Base-by-base conservation (phyloP, 148 eudicot species). In the Fagopyrum esculentum region DNA sequence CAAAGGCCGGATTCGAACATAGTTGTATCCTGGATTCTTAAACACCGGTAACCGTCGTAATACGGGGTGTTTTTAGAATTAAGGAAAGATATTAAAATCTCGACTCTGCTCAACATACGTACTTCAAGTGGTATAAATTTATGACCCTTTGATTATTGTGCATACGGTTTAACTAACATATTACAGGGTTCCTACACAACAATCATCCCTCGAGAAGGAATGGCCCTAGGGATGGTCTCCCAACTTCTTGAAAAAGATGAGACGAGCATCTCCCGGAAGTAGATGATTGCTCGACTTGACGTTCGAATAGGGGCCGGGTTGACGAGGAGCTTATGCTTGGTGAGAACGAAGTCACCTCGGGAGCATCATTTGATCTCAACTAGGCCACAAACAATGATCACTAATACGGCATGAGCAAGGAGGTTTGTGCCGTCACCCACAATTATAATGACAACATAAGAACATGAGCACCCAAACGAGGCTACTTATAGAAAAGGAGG, bases 241-340 rank as follows among this genome's bases (percentile, higher is more conserved):
- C 99, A 96, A 75, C 81, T 96, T 4, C 98, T 98, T 0, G 99
- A 96, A 30, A 85, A 86, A 55, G 98, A 96, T 46, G 89, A 96
- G 79, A 90, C 99, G 1, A 90, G 97, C 56, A 45, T 88, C 45
- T 87, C 99, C 6, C 87, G 97, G 12, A 90, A 84, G 76, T 97
- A 96, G 76, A 96, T 96, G 99, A 94, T 96, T 52, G 99, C 99
- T 11, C 87, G 91, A 11, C 97, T 96, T 15, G 86, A 96, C 75
- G 91, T 96, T 74, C 81, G 90, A 83, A 96, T 96, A 98, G 99
- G 99, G 99, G 99, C 0, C 83, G 99, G 6, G 99, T 92, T 6
- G 99, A 98, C 1, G 99, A 96, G 78, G 99, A 96, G 86, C 91
- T 96, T 51, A 87, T 96, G 15, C 92, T 96, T 60, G 99, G 99